These are phyloP conservation scores for Micractinium conductrix DNA, from an alignment of 139 green algal genomes.

Conservation along the genomic window DNA sequence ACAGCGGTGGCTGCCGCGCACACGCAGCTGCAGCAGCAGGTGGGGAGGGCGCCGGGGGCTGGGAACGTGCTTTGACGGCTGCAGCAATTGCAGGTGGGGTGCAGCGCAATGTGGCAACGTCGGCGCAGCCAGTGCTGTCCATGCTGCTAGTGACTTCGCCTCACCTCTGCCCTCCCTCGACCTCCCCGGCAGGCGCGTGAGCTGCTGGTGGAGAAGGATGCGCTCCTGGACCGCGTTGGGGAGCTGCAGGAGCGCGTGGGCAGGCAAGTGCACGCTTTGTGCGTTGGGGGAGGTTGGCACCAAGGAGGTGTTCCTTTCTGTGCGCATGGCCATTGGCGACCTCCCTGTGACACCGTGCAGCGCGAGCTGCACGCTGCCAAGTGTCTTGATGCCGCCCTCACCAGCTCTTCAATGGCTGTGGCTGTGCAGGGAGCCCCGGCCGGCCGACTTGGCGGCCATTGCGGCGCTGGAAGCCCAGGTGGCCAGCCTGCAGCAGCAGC, in stretches of 20 bases:
- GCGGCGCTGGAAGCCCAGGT: conserved; percentile 16
- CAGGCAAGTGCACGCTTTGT: background rate
- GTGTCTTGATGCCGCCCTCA: background rate
- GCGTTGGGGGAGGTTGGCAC: background rate
- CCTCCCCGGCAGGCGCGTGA: background rate
- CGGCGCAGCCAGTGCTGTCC: background rate
- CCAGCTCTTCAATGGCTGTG: background rate
- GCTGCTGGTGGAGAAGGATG: conserved; percentile 14
- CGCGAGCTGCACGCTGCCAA: background rate
- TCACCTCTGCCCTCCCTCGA: background rate
- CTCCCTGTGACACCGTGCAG: background rate
- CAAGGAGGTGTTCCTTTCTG: background rate
- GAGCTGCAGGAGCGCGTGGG: conserved; percentile 6
- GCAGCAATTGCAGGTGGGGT: background rate
- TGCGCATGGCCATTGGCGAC: background rate
- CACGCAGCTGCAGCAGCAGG: background rate
- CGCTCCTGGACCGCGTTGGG: background rate
- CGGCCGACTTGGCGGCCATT: conserved; percentile 9
- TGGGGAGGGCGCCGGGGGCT: background rate
- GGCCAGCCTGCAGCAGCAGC: background rate
- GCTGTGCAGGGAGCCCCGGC: conserved; percentile 14
- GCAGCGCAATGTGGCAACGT: background rate
- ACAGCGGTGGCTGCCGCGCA: background rate
- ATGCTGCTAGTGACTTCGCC: background rate
- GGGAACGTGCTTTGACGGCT: background rate